Percentiles rank a stretch among this genome's conserved stretches.
These are phyloP conservation scores for Penicillium nordicum DNA, from an alignment of 2,329 filamentous ascomycete genomes.

Conservation along the genomic window DNA sequence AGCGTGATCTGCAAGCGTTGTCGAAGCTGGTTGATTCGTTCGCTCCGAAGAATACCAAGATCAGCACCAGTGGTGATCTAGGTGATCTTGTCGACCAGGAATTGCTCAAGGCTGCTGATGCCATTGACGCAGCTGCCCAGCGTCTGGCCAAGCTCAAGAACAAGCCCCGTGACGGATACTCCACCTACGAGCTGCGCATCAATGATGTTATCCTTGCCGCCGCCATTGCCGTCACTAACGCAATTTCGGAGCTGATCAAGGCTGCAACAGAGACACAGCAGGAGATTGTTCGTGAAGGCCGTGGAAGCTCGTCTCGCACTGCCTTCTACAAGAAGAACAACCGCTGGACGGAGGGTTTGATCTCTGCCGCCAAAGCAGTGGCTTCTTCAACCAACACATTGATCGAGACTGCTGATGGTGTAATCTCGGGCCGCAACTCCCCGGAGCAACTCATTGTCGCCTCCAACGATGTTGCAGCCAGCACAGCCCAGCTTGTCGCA, in stretches of 20 bases:
- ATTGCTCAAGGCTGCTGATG: constrained; percentile 87
- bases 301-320: constrained; percentile 79
- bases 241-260: constrained; percentile 91
- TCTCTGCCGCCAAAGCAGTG: constrained; percentile 95
- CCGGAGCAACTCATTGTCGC: constrained; percentile 97
- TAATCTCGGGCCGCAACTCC: constrained; percentile 85
- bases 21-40: constrained; percentile 92
- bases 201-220: constrained; percentile 94
- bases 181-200: constrained; percentile 93
- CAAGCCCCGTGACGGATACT: constrained; percentile 93
- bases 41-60: constrained; percentile 79
- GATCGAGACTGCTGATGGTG: constrained; percentile 96
- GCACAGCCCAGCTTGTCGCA: constrained; percentile 92
- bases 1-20: constrained; percentile 87
- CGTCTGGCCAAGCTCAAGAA: constrained; percentile 89
- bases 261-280: constrained; percentile 89
- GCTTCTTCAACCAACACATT: constrained; percentile 89
- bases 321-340: constrained; percentile 99
- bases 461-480: constrained; percentile 93
- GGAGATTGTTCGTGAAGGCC: constrained; percentile 92
- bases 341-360: constrained; percentile 95
- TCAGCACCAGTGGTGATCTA: constrained; percentile 75
- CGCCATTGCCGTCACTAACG: constrained; percentile 86
- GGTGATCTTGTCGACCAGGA: constrained; percentile 91
- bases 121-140: constrained; percentile 87